A percentile compares a stretch with the other conserved stretches of the same genome.
Evolutionary conservation across 2,329 filamentous ascomycete species (phyloP).

Genomic region (Talaromyces sp.): DNA sequence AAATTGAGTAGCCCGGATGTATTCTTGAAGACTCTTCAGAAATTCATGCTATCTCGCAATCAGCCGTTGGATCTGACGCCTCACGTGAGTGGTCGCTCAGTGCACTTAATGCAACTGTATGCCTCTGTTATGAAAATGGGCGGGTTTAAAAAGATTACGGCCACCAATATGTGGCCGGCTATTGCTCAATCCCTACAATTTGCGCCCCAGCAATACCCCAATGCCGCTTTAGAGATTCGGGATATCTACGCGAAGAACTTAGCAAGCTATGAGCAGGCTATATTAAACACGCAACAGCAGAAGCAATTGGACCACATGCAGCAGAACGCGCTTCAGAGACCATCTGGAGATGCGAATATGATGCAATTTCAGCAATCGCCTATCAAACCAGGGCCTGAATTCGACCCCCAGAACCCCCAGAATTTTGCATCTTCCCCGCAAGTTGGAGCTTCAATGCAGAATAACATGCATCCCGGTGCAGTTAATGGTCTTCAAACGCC

Average conservation of each 20-base stretch:
- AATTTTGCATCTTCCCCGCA: conserved; percentile 29
- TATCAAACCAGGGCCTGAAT: conserved; percentile 48
- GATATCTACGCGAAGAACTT: conserved; percentile 71
- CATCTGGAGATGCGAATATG: conserved; percentile 29
- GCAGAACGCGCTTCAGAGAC: conserved; percentile 38
- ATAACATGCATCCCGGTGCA: conserved; percentile 24
- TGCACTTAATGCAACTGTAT: conserved; percentile 74
- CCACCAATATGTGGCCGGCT: conserved; percentile 65
- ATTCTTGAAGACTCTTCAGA: conserved; percentile 68
- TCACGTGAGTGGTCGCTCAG: conserved; percentile 62
- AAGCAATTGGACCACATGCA: conserved; percentile 37
- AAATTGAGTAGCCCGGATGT: conserved; percentile 51
- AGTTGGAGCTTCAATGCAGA: conserved; percentile 22
- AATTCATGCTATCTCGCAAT: conserved; percentile 71
- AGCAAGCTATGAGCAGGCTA: conserved; percentile 61
- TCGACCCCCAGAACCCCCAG: conserved; percentile 23
- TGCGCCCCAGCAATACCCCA: conserved; percentile 56
- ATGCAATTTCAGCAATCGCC: conserved; percentile 39
- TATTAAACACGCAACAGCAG: conserved; percentile 34
- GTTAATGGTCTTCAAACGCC: conserved; percentile 36
- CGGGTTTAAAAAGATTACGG: conserved; percentile 68
- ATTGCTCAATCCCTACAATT: conserved; percentile 61
- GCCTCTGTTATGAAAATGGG: conserved; percentile 68
- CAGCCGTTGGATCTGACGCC: conserved; percentile 71
- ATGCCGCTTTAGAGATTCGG: conserved; percentile 63